Base-by-base conservation (phyloP, 768 basidiomycete genomes). In the Trametes cubensis region DNA sequence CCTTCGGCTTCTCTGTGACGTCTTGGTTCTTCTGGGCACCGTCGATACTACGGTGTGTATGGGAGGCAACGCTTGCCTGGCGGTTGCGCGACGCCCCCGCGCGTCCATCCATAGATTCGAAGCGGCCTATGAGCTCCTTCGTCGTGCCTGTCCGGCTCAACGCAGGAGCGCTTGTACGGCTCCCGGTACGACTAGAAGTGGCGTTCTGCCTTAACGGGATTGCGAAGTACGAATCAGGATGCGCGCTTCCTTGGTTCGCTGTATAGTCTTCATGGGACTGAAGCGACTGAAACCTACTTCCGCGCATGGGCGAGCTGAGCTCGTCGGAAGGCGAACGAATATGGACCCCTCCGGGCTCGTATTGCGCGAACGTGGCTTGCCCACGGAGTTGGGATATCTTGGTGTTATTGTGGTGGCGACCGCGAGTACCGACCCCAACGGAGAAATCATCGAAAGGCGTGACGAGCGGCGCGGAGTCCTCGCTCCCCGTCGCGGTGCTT, bases 91-190 rank as follows among this genome's bases (percentile, higher is more conserved):
- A n/a, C 46, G 51, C 10, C 45, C 47, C 13, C 55, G 68, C 41
- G 66, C 70, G n/a, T 21, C 44, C 28, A 11, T 42, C 58, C 66
- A 85, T 75, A 17, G 82, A 77, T 68, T 87, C 85, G 64, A 79
- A 86, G 51, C 77, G 78, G 62, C 75, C 76, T 65, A 86, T 84
- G 20, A 86, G 71, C 30, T 81, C 81, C 64, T 80, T 85, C 3
- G 84, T 79, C 21, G 85, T 71, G 14, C 60, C 55, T 15, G 66
- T 67, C 14, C 69, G 68, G 15, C 23, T 18, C 10, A 62, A 49
- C 18, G 30, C 41, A 15, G 51, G 34, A 1, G 49, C 34, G 23
- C 42, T 40, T 25, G 17, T 44, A 10, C 17, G 28, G 55, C 46
- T 13, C 10, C 11, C 34, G 34, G 34, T 34, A 5, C 8, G 46